A percentile compares a stretch with the other conserved stretches of the same genome.
Conservation (phyloP, 2,329 filamentous ascomycete species). For the Trichoderma polysporum region DNA sequence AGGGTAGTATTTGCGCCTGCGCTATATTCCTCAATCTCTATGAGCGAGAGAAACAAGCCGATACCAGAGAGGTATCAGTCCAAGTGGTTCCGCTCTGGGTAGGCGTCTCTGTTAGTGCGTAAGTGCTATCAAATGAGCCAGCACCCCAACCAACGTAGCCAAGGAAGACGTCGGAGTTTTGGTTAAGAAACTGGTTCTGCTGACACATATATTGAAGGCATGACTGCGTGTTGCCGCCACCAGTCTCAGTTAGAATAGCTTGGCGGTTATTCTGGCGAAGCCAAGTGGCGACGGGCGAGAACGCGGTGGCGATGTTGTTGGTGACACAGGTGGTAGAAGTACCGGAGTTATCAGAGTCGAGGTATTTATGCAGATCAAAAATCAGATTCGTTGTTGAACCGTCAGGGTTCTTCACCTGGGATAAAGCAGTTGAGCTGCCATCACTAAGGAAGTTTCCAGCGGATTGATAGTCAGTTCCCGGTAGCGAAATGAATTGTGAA, state of each 20-base stretch:
- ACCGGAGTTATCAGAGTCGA: conserved; percentile 54
- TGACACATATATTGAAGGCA: conserved; percentile 6
- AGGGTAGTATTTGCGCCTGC: background rate
- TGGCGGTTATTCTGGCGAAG: conserved; percentile 15
- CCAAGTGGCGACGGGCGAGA: conserved; percentile 45
- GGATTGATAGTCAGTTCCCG: conserved; percentile 56
- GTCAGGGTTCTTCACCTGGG: conserved; percentile 56
- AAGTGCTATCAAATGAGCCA: conserved; percentile 10
- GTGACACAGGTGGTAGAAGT: conserved; percentile 49
- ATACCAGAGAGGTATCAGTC: conserved; percentile 1
- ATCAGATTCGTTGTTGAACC: conserved; percentile 51
- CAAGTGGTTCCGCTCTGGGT: background rate
- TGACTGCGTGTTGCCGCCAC: conserved; percentile 2
- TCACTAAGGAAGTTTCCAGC: conserved; percentile 45
- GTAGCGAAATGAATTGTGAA: conserved; percentile 56
- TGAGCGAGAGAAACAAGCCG: background rate
- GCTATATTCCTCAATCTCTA: background rate
- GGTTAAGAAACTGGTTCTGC: conserved; percentile 1
- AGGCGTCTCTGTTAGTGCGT: background rate
- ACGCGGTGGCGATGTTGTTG: conserved; percentile 45
- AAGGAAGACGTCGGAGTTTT: conserved; percentile 12
- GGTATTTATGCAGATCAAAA: conserved; percentile 58
- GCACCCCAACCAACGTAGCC: background rate
- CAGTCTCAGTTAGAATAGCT: conserved; percentile 10
- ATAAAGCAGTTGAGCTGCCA: conserved; percentile 49